phyloP scores from a whole-genome alignment of 164 flowering plant species.

The Piper longum region DNA sequence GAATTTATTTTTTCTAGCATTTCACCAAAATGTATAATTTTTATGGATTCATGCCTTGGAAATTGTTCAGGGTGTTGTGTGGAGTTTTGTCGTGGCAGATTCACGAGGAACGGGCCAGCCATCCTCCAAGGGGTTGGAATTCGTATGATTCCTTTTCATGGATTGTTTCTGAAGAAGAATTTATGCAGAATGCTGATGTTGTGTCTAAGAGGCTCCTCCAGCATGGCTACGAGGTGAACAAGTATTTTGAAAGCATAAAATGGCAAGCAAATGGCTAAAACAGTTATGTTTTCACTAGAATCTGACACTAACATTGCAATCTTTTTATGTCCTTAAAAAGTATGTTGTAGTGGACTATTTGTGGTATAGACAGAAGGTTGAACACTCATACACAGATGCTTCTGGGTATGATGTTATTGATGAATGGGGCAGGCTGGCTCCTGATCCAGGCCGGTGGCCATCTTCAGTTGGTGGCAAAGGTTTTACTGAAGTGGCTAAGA shows the following conservation, averaged over 20 bases:
- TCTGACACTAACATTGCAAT: background rate
- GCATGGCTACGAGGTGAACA: conserved; percentile 66
- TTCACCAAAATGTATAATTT: no score
- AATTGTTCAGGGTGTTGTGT: background rate
- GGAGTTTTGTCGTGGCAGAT: background rate
- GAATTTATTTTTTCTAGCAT: no score
- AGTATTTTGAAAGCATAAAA: background rate
- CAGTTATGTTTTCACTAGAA: no score
- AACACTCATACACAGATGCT: conserved; percentile 51
- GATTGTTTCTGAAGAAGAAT: conserved; percentile 72
- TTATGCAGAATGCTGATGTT: conserved; percentile 57
- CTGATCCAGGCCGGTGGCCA: conserved; percentile 89
- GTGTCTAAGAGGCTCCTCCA: conserved; percentile 33
- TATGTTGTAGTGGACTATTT: conserved; percentile 93
- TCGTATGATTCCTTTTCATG: conserved; percentile 90
- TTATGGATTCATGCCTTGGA: no score
- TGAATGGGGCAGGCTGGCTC: conserved; percentile 84
- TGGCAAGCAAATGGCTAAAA: no score
- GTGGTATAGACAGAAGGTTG: conserved; percentile 73
- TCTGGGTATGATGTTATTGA: conserved; percentile 83
- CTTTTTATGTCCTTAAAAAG: conserved; percentile 14
- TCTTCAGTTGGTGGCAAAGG: conserved; percentile 71
- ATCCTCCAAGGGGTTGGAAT: conserved; percentile 98
- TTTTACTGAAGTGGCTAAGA: conserved; percentile 57
- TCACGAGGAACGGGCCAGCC: conserved; percentile 12